A percentile compares a stretch with the other conserved stretches of the same genome.
Evolutionary conservation across 768 basidiomycete genomes (phyloP).

Genomic region (Termitomyces sp.): DNA sequence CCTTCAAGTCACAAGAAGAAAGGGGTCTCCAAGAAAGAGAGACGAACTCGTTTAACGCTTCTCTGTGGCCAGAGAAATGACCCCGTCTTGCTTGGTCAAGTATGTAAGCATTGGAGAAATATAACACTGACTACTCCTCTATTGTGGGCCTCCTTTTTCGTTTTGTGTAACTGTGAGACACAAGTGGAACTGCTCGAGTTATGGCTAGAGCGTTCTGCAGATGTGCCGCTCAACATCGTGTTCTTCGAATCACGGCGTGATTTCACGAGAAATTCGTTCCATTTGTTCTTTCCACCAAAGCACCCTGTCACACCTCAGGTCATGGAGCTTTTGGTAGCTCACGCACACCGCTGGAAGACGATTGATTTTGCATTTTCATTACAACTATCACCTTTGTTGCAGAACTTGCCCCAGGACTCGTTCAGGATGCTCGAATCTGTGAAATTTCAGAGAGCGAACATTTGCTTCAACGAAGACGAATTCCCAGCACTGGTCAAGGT

Average conservation of each 20-base stretch:
- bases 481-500: neutral
- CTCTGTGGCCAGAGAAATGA: neutral
- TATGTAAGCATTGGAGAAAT: slow-evolving; percentile 1
- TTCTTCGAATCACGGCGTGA: neutral
- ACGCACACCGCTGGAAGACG: slow-evolving; percentile 4
- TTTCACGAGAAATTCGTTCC: neutral
- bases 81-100: slow-evolving; percentile 2
- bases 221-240: neutral
- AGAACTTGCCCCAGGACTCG: neutral
- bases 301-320: slow-evolving; percentile 2
- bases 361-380: slow-evolving; percentile 5
- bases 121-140: neutral
- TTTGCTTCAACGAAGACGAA: neutral
- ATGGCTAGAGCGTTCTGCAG: slow-evolving; percentile 4
- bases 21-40: neutral
- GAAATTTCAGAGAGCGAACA: neutral
- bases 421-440: slow-evolving; percentile 3
- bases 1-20: neutral
- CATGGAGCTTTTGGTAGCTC: slow-evolving; percentile 6
- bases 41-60: neutral
- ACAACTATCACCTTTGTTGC: neutral
- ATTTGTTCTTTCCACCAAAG: neutral
- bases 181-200: neutral
- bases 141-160: neutral
- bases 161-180: neutral